These are phyloP conservation scores for Adansonia gregorii DNA, from an alignment of 441 rosid species.

Conservation along the genomic window DNA sequence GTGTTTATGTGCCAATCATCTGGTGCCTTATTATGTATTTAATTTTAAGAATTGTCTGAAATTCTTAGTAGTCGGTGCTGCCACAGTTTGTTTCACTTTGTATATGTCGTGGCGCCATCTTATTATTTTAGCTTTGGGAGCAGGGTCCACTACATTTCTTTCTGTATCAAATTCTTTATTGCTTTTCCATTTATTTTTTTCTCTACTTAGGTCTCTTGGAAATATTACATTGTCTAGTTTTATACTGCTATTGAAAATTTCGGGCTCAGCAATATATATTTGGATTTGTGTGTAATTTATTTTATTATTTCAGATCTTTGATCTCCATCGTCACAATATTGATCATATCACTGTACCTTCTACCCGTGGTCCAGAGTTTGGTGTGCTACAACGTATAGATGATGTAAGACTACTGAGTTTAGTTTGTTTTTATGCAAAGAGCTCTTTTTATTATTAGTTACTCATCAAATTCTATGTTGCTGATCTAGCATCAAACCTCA, in stretches of 20 bases:
- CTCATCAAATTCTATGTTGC: background rate
- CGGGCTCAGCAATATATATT: slow-evolving; percentile 10
- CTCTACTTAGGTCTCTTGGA: background rate
- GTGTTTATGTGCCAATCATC: background rate
- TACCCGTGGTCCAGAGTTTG: slow-evolving; percentile 73
- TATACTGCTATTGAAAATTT: background rate
- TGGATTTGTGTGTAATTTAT: slow-evolving; percentile 24
- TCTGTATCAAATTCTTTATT: background rate
- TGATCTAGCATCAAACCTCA: background rate
- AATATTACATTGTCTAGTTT: background rate
- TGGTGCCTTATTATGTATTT: background rate
- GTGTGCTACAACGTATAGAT: slow-evolving; percentile 82
- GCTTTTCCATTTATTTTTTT: background rate
- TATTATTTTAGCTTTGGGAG: background rate
- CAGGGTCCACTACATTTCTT: background rate
- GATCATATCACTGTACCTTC: slow-evolving; percentile 93
- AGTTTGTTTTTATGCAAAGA: slow-evolving; percentile 6
- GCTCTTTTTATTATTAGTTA: background rate
- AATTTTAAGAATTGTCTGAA: slow-evolving; percentile 6
- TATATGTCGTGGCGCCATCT: background rate
- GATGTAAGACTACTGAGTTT: slow-evolving; percentile 59
- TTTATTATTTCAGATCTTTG: slow-evolving; percentile 61
- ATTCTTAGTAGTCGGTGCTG: background rate
- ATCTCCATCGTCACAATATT: slow-evolving; percentile 93
- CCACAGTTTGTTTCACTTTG: background rate